A percentile compares a stretch with the other conserved stretches of the same genome.
Conservation (phyloP, 768 basidiomycete species). For the Suillus weaverae region DNA sequence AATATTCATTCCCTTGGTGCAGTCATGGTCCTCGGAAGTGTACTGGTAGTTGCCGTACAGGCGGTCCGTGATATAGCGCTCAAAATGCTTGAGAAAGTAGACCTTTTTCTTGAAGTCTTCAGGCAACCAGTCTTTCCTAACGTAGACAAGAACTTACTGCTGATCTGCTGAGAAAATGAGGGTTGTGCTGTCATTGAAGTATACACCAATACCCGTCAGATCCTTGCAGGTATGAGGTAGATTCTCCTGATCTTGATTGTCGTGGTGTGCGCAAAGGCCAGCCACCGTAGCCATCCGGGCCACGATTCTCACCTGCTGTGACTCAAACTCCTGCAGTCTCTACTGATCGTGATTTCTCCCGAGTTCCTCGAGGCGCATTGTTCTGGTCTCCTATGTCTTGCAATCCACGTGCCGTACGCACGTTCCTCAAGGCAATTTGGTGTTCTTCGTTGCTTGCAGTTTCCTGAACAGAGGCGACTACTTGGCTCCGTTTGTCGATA, state of each 20-base stretch:
- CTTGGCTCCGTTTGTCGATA: slow-evolving; percentile 48
- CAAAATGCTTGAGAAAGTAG: too few species aligned
- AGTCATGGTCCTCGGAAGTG: slow-evolving; percentile 30
- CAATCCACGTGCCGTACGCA: slow-evolving; percentile 40
- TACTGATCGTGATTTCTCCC: slow-evolving; percentile 41
- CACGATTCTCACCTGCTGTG: slow-evolving; percentile 90
- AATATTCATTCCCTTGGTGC: slow-evolving; percentile 88
- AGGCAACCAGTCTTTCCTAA: too few species aligned
- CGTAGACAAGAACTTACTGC: slow-evolving; percentile 53
- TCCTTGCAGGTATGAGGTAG: slow-evolving; percentile 32
- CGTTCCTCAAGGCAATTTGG: slow-evolving; percentile 51
- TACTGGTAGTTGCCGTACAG: slow-evolving; percentile 85
- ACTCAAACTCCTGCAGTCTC: slow-evolving; percentile 74
- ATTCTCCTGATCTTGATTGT: slow-evolving; percentile 37
- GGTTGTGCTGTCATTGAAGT: slow-evolving; percentile 94
- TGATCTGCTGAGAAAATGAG: slow-evolving; percentile 84
- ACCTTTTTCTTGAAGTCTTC: too few species aligned
- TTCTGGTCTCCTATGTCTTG: slow-evolving; percentile 47
- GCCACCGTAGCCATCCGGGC: slow-evolving; percentile 79
- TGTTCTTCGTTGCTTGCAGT: slow-evolving; percentile 51
- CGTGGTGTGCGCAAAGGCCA: slow-evolving; percentile 26
- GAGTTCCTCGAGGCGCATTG: slow-evolving; percentile 39
- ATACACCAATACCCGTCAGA: slow-evolving; percentile 59
- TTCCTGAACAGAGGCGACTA: slow-evolving; percentile 46
- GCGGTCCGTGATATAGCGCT: too few species aligned